Evolutionary conservation across 768 basidiomycete species (phyloP).

Genomic region (Suillus placidus): DNA sequence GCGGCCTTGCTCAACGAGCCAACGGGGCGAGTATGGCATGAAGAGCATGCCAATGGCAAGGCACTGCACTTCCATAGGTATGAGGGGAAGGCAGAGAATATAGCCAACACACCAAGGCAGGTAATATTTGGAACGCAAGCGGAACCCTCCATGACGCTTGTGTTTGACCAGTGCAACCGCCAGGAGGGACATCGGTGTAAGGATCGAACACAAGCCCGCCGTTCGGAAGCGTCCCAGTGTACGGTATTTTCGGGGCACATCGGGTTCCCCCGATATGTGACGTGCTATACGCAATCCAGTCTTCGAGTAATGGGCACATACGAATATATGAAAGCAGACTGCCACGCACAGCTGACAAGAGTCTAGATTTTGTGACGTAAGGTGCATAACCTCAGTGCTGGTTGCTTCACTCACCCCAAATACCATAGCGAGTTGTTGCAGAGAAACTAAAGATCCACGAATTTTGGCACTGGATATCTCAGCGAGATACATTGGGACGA

Average conservation of each 20-base stretch:
- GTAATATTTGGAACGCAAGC: constrained; percentile 41
- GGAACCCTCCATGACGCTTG: constrained; percentile 40
- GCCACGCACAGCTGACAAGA: constrained; percentile 33
- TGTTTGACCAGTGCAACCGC: constrained; percentile 34
- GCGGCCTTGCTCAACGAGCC: constrained; percentile 42
- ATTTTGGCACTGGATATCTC: constrained; percentile 43
- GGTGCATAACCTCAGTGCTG: background rate
- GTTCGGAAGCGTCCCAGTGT: constrained; percentile 33
- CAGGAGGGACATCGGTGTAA: constrained; percentile 31
- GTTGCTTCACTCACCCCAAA: constrained; percentile 31
- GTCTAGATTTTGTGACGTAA: constrained; percentile 21
- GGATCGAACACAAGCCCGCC: constrained; percentile 34
- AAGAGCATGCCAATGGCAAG: constrained; percentile 35
- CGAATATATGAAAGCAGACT: background rate
- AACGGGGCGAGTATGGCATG: constrained; percentile 47
- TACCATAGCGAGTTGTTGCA: constrained; percentile 40
- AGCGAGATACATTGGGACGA: constrained; percentile 39
- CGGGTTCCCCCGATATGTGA: constrained; percentile 38
- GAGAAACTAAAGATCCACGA: constrained; percentile 39
- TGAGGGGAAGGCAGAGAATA: constrained; percentile 8
- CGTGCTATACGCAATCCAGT: constrained; percentile 37
- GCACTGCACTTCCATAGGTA: constrained; percentile 21
- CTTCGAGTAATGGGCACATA: constrained; percentile 14
- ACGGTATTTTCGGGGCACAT: constrained; percentile 31
- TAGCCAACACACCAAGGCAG: constrained; percentile 35